Evolutionary conservation across 1,284 basidiomycete genomes (phyloP).

Genomic region (Earliella scabrosa): DNA sequence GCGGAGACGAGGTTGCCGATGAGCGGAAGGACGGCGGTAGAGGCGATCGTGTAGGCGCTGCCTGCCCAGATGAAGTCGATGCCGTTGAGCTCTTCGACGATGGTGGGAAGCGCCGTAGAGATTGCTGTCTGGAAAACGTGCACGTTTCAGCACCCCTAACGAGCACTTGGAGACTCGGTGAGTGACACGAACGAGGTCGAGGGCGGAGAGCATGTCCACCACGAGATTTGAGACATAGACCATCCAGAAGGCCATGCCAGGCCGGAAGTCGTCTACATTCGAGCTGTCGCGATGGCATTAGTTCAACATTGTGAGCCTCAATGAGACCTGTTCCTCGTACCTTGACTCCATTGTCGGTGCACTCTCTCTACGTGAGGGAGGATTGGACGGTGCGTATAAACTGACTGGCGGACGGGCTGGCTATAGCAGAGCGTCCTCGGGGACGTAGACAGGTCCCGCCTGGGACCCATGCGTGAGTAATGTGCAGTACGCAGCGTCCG

Average conservation of each 20-base stretch:
- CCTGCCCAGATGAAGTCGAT: slow-evolving; percentile 42
- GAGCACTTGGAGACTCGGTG: no score
- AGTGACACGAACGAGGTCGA: slow-evolving; percentile 4
- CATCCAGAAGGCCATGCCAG: slow-evolving; percentile 9
- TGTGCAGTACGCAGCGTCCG: no score
- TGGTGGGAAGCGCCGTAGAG: slow-evolving; percentile 24
- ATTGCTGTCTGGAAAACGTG: slow-evolving; percentile 18
- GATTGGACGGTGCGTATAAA: no score
- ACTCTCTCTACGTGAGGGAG: no score
- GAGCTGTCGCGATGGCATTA: background rate
- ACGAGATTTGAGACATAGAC: slow-evolving; percentile 1
- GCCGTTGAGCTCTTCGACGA: slow-evolving; percentile 23
- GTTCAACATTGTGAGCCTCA: no score
- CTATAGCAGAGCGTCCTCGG: no score
- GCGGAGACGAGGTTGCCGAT: slow-evolving; percentile 39
- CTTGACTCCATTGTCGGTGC: no score
- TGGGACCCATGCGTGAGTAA: no score
- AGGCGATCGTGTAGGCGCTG: slow-evolving; percentile 41
- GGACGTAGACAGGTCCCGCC: no score
- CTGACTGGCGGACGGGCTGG: no score
- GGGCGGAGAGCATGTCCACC: slow-evolving; percentile 12
- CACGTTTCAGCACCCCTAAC: background rate
- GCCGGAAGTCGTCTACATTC: background rate
- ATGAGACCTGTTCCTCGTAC: no score
- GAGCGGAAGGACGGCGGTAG: slow-evolving; percentile 40